These are phyloP conservation scores for Sclerotinia sclerotiorum DNA, from an alignment of 2,329 filamentous ascomycete species.

Conservation along the genomic window DNA sequence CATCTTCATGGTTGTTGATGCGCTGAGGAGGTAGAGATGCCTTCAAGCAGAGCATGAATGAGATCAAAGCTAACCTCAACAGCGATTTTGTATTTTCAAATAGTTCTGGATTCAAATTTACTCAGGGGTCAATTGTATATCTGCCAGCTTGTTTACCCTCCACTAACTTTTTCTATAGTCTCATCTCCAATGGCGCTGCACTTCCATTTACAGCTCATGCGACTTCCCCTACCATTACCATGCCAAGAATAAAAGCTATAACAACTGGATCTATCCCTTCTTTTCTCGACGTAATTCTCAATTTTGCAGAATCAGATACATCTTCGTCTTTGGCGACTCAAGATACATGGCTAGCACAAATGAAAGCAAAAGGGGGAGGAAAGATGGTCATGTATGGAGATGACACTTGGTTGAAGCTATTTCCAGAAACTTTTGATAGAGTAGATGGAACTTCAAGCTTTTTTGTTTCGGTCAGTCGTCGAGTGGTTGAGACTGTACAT, in stretches of 20 bases:
- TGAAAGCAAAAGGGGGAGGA: slow-evolving; percentile 69
- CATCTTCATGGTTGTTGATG: slow-evolving; percentile 97
- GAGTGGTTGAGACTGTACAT: slow-evolving; percentile 31
- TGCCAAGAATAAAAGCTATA: slow-evolving; percentile 96
- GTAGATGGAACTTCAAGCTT: slow-evolving; percentile 95
- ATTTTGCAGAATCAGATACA: slow-evolving; percentile 92
- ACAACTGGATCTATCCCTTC: slow-evolving; percentile 98
- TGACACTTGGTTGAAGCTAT: slow-evolving; percentile 97
- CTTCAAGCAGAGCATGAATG: slow-evolving; percentile 1
- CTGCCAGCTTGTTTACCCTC: neutral
- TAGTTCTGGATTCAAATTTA: slow-evolving; percentile 79
- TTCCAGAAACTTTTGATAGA: slow-evolving; percentile 82
- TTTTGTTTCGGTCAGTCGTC: slow-evolving; percentile 80
- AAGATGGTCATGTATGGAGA: slow-evolving; percentile 95
- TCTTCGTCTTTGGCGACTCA: slow-evolving; percentile 83
- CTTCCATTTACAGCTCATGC: slow-evolving; percentile 95
- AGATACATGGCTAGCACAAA: slow-evolving; percentile 94
- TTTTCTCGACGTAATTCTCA: slow-evolving; percentile 94
- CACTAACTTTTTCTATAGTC: slow-evolving; percentile 28
- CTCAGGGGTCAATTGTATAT: slow-evolving; percentile 65
- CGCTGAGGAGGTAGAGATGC: slow-evolving; percentile 70
- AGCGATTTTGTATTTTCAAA: slow-evolving; percentile 92
- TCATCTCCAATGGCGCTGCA: slow-evolving; percentile 66
- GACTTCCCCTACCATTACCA: slow-evolving; percentile 94
- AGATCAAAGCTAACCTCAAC: slow-evolving; percentile 33